Conservation (phyloP, 2,329 filamentous ascomycete species). For the Diplocarpon rosae region DNA sequence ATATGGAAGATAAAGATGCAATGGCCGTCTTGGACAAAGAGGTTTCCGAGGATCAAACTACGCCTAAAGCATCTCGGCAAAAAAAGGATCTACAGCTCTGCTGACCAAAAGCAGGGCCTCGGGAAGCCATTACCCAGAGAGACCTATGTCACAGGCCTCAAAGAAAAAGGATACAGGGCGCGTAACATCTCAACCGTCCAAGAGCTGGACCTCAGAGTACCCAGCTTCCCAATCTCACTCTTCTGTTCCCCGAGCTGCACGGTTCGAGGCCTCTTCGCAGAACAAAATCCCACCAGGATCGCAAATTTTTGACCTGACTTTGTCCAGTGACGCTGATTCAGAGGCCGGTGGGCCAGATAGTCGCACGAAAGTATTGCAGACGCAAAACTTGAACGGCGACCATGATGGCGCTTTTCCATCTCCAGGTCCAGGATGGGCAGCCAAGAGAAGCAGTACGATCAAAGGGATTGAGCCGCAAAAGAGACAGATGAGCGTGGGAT, state of each 20-base stretch:
- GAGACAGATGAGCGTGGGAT: slow-evolving; percentile 8
- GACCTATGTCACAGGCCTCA: background rate
- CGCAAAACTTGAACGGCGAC: slow-evolving; percentile 1
- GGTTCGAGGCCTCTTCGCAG: slow-evolving; percentile 8
- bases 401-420: slow-evolving; percentile 8
- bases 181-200: background rate
- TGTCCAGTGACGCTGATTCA: slow-evolving; percentile 17
- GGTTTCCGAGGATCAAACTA: slow-evolving; percentile 12
- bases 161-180: no score
- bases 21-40: slow-evolving; percentile 32
- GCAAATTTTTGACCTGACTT: slow-evolving; percentile 30
- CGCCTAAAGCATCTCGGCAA: slow-evolving; percentile 15
- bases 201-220: background rate
- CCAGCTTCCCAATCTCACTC: slow-evolving; percentile 5
- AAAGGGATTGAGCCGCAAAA: slow-evolving; percentile 4
- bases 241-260: slow-evolving; percentile 1
- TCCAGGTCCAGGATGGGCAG: slow-evolving; percentile 10
- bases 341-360: background rate
- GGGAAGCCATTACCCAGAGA: background rate
- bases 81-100: background rate
- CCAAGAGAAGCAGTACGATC: slow-evolving; percentile 11
- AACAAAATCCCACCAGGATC: slow-evolving; percentile 25
- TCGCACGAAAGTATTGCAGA: background rate
- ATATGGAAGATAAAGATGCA: slow-evolving; percentile 33
- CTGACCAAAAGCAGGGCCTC: slow-evolving; percentile 2